Percentiles rank a stretch among this genome's conserved stretches.
phyloP scores from a whole-genome alignment of 345 rosid genomes.

The Eucalyptus polyanthemos region DNA sequence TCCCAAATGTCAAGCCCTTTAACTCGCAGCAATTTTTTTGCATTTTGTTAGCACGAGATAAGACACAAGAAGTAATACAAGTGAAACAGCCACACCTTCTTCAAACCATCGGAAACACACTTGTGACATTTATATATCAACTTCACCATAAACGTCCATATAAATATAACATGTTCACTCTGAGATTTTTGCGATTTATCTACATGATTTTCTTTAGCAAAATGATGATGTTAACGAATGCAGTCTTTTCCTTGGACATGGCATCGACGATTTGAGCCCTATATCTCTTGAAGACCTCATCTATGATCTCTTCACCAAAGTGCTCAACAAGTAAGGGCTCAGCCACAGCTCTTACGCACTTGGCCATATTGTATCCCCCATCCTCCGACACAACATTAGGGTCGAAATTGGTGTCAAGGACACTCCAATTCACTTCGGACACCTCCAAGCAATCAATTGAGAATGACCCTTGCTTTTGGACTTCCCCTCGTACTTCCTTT shows the following conservation, averaged over 20 bases:
- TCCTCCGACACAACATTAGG: neutral
- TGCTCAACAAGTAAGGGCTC: slow-evolving; percentile 45
- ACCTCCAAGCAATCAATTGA: slow-evolving; percentile 14
- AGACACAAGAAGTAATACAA: neutral
- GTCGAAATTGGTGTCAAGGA: neutral
- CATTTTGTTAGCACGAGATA: neutral
- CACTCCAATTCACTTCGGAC: slow-evolving; percentile 28
- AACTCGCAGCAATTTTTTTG: neutral
- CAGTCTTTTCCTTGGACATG: neutral
- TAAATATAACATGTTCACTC: neutral
- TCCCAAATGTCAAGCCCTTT: neutral
- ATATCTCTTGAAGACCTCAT: slow-evolving; percentile 10
- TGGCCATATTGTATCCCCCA: slow-evolving; percentile 20
- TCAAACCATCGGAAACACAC: neutral
- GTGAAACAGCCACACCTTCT: neutral
- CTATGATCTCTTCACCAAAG: slow-evolving; percentile 19
- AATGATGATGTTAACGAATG: neutral
- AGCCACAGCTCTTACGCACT: slow-evolving; percentile 40
- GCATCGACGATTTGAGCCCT: neutral
- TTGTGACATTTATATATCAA: neutral
- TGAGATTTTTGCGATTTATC: neutral
- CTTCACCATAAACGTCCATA: neutral
- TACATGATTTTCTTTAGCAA: neutral
- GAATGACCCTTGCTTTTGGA: slow-evolving; percentile 28
- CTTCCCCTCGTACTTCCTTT: slow-evolving; percentile 19